A percentile compares a stretch with the other conserved stretches of the same genome.
Conservation (phyloP, 163 green algal species). For the Chlamydomonas reinhardtii region DNA sequence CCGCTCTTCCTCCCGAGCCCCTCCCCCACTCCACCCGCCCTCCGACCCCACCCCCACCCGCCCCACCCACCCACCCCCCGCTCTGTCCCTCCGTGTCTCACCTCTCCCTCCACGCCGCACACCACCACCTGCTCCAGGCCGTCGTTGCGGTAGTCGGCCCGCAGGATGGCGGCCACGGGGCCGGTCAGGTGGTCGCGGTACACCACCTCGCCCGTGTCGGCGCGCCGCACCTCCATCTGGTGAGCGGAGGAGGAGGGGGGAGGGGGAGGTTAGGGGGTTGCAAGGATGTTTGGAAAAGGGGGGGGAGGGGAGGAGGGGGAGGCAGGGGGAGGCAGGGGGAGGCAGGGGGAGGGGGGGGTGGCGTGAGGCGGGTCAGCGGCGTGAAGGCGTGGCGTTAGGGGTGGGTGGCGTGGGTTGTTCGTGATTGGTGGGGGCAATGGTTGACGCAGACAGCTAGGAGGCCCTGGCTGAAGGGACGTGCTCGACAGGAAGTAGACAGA, state of each 20-base stretch:
- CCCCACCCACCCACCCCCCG: no score
- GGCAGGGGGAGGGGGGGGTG: no score
- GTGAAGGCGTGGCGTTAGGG: no score
- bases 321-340: no score
- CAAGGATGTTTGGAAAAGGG: background rate
- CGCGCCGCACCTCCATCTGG: constrained; percentile 73
- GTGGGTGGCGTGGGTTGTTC: no score
- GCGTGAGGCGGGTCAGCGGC: no score
- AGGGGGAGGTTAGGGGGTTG: background rate
- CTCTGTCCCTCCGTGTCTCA: constrained; percentile 2
- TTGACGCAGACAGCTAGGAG: no score
- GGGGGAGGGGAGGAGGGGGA: no score
- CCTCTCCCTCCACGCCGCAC: constrained; percentile 52
- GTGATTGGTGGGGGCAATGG: no score
- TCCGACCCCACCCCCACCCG: background rate
- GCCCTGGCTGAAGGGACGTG: no score
- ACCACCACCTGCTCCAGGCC: constrained; percentile 54
- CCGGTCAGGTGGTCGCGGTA: constrained; percentile 71
- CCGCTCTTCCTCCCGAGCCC: no score
- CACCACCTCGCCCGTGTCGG: constrained; percentile 73
- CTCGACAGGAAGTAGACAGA: no score
- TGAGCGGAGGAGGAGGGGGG: background rate
- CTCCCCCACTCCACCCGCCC: background rate
- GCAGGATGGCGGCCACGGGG: constrained; percentile 68
- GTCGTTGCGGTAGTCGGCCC: constrained; percentile 73